Conservation (phyloP, 176 grass and related monocot species). For the Zoysia pacifica region DNA sequence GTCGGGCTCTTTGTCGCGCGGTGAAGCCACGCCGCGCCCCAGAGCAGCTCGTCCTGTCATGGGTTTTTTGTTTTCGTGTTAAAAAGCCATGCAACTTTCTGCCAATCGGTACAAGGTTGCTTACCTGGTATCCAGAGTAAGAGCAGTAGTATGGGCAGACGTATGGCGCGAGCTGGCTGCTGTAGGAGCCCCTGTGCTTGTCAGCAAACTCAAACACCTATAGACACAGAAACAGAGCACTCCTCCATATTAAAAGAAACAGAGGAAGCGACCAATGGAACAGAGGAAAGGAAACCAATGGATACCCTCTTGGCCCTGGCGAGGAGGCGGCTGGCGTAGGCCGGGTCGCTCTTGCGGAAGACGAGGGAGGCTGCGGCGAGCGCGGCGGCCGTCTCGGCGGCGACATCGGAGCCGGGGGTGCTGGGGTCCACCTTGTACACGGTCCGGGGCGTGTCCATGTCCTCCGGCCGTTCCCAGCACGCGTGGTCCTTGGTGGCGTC, state of each 20-base stretch:
- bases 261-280: too few species aligned
- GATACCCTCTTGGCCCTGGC: slow-evolving; percentile 66
- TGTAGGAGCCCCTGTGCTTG: slow-evolving; percentile 87
- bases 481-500: slow-evolving; percentile 86
- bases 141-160: slow-evolving; percentile 97
- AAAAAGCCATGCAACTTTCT: too few species aligned
- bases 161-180: slow-evolving; percentile 54
- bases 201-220: slow-evolving; percentile 93
- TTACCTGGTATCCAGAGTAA: slow-evolving; percentile 89
- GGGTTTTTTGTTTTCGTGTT: too few species aligned
- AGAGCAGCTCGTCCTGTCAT: slow-evolving; percentile 73
- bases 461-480: slow-evolving; percentile 98
- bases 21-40: slow-evolving; percentile 95
- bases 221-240: not conserved
- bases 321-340: slow-evolving; percentile 68
- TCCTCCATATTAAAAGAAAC: too few species aligned
- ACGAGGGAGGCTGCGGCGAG: slow-evolving; percentile 77
- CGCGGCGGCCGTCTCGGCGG: slow-evolving; percentile 86
- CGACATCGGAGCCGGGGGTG: slow-evolving; percentile 79
- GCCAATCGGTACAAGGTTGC: too few species aligned
- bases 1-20: slow-evolving; percentile 62
- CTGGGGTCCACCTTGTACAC: slow-evolving; percentile 73
- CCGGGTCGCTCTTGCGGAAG: slow-evolving; percentile 79
- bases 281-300: too few species aligned
- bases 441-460: slow-evolving; percentile 86